Conservation (phyloP, 768 basidiomycete genomes). For the Xerocomus spinulosus region DNA sequence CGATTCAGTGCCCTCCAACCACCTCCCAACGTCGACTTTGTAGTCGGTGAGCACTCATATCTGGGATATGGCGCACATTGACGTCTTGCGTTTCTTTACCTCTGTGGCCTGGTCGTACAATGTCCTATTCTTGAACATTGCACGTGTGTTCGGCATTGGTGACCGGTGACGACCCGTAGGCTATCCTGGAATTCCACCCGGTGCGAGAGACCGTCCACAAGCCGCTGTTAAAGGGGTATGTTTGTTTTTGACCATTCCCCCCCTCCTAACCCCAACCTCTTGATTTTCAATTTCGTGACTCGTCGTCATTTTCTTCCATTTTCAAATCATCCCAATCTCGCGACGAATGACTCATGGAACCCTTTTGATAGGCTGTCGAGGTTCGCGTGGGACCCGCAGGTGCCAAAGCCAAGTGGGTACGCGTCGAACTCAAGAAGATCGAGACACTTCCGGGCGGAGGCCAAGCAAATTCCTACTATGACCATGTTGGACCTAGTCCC, state of each 20-base stretch:
- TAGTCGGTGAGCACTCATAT: slow-evolving; percentile 53
- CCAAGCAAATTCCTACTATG: slow-evolving; percentile 65
- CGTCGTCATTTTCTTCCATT: slow-evolving; percentile 2
- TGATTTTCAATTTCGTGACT: slow-evolving; percentile 2
- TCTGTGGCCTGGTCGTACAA: background rate
- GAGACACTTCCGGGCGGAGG: slow-evolving; percentile 77
- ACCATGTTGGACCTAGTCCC: slow-evolving; percentile 78
- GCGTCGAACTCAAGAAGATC: slow-evolving; percentile 86
- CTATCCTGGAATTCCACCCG: slow-evolving; percentile 86
- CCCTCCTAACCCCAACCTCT: slow-evolving; percentile 2
- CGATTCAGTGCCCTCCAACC: slow-evolving; percentile 67
- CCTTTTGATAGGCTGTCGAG: slow-evolving; percentile 64
- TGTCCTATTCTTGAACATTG: background rate
- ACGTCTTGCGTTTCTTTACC: slow-evolving; percentile 1
- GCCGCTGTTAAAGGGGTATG: slow-evolving; percentile 83
- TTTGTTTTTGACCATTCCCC: slow-evolving; percentile 15
- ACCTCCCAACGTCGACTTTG: slow-evolving; percentile 86
- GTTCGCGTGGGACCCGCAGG: slow-evolving; percentile 70
- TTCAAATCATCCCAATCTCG: background rate
- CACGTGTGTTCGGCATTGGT: background rate
- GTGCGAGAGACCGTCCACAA: slow-evolving; percentile 67
- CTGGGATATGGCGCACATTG: background rate
- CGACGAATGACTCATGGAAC: slow-evolving; percentile 6
- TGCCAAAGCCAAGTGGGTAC: slow-evolving; percentile 89
- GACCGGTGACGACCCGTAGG: too few relatives aligned